These are phyloP conservation scores for Hypoxylon sp. DNA, from an alignment of 2,329 filamentous ascomycete species.

Conservation along the genomic window DNA sequence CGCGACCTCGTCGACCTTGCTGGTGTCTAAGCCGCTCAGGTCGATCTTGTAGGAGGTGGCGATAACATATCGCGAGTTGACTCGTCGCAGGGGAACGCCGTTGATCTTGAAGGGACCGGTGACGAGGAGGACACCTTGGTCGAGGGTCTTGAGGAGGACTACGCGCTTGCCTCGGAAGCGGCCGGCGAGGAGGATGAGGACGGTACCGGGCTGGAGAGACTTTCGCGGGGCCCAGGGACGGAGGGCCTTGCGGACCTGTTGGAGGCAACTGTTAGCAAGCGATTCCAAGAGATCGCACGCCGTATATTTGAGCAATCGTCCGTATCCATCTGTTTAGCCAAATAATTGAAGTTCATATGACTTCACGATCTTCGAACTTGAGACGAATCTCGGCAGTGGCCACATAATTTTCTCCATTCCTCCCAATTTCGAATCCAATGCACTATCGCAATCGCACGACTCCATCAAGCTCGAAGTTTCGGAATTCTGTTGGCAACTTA, in stretches of 20 bases:
- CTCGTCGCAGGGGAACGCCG: constrained; percentile 95
- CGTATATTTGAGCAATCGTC: constrained; percentile 6
- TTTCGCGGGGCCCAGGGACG: constrained; percentile 88
- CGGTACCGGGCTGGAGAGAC: constrained; percentile 91
- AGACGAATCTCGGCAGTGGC: constrained; percentile 12
- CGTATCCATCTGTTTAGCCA: constrained; percentile 8
- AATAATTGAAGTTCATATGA: constrained; percentile 15
- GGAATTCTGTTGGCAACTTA: constrained; percentile 69
- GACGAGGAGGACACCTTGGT: constrained; percentile 97
- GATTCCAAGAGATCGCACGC: neutral
- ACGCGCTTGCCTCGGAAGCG: constrained; percentile 99
- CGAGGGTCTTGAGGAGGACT: constrained; percentile 96
- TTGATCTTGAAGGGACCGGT: constrained; percentile 99
- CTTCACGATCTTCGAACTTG: constrained; percentile 10
- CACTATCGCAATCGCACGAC: neutral
- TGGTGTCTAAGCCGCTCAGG: constrained; percentile 85
- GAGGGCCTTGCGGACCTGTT: constrained; percentile 92
- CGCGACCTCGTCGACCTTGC: constrained; percentile 86
- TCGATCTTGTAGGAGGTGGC: constrained; percentile 89
- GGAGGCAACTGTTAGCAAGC: constrained; percentile 48
- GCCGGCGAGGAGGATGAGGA: constrained; percentile 98
- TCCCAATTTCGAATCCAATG: neutral
- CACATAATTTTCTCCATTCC: neutral
- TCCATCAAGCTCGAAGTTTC: constrained; percentile 24
- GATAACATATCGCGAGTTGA: constrained; percentile 94